Evolutionary conservation across 805 yeast species (phyloP).

Genomic region (Ogataea pilisensis): DNA sequence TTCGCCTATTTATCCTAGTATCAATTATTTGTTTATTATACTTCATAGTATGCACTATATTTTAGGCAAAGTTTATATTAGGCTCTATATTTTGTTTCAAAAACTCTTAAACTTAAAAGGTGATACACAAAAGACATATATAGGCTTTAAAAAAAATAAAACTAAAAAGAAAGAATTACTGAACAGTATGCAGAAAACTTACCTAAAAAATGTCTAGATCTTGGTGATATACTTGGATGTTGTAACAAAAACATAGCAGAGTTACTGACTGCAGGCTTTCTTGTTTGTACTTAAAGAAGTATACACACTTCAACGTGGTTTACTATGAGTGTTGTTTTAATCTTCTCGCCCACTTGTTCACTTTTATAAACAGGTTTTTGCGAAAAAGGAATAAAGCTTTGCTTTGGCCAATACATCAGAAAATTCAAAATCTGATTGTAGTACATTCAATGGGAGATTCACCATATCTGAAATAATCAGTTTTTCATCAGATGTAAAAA

Average conservation of each 20-base stretch:
- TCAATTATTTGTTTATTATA: too few species aligned
- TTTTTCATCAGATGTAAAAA: constrained; percentile 1
- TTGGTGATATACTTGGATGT: constrained; percentile 16
- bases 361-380: constrained; percentile 31
- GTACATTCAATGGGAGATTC: constrained; percentile 3
- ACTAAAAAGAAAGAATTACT: not conserved
- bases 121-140: too few species aligned
- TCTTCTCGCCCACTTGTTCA: constrained; percentile 14
- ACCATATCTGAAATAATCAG: not conserved
- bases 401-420: constrained; percentile 24
- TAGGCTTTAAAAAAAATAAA: too few species aligned
- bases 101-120: too few species aligned
- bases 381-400: constrained; percentile 29
- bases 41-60: too few species aligned
- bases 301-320: constrained; percentile 32
- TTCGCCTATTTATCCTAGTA: not conserved
- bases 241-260: constrained; percentile 35
- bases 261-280: constrained; percentile 35
- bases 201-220: constrained; percentile 13
- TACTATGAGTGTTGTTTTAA: constrained; percentile 26
- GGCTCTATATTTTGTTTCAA: too few species aligned
- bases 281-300: constrained; percentile 32
- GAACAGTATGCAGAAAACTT: not conserved
- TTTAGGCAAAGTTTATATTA: too few species aligned
- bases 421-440: constrained; percentile 13